phyloP scores from a whole-genome alignment of 116 monocot genomes.

The Posidonia oceanica region DNA sequence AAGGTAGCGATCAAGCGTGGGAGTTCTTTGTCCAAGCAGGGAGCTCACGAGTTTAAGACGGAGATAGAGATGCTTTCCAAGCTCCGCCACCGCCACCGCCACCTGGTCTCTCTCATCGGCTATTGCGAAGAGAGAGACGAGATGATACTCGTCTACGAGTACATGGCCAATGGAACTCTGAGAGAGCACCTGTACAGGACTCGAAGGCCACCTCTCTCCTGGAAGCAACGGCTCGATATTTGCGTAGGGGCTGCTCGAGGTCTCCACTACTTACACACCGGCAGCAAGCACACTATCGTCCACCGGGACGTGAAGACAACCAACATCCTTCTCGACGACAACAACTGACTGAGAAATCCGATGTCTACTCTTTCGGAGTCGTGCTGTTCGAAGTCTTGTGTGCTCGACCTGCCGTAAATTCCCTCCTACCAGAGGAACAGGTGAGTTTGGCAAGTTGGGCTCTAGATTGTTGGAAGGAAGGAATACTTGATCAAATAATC shows the following conservation, averaged over 20 bases:
- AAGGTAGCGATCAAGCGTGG: conserved; percentile 22
- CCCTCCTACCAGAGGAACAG: conserved; percentile 12
- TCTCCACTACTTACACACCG: conserved; percentile 24
- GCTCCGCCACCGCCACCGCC: conserved; percentile 18
- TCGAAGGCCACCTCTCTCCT: conserved; percentile 13
- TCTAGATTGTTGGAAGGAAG: conserved; percentile 8
- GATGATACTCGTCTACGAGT: conserved; percentile 31
- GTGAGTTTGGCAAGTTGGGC: conserved; percentile 17
- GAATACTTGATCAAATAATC: conserved; percentile 8
- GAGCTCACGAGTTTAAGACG: conserved; percentile 17
- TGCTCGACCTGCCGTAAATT: conserved; percentile 8
- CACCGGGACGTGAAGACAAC: conserved; percentile 62
- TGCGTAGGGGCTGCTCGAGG: conserved; percentile 18
- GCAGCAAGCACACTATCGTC: conserved; percentile 20
- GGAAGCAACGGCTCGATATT: conserved; percentile 24
- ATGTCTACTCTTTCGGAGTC: conserved; percentile 26
- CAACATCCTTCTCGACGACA: conserved; percentile 40
- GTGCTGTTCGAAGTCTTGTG: conserved; percentile 21
- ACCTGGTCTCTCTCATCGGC: conserved; percentile 24
- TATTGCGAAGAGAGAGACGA: conserved; percentile 17
- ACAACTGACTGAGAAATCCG: conserved; percentile 18
- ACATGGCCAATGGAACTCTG: conserved; percentile 19
- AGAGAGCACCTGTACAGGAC: conserved; percentile 20
- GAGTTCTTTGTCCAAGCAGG: conserved; percentile 17
- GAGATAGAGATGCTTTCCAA: conserved; percentile 29